Evolutionary conservation across 208 protist genomes (phyloP), one percentile per base, ranked within the genome.

Genomic region (Trypanosomatidae sp.): DNA sequence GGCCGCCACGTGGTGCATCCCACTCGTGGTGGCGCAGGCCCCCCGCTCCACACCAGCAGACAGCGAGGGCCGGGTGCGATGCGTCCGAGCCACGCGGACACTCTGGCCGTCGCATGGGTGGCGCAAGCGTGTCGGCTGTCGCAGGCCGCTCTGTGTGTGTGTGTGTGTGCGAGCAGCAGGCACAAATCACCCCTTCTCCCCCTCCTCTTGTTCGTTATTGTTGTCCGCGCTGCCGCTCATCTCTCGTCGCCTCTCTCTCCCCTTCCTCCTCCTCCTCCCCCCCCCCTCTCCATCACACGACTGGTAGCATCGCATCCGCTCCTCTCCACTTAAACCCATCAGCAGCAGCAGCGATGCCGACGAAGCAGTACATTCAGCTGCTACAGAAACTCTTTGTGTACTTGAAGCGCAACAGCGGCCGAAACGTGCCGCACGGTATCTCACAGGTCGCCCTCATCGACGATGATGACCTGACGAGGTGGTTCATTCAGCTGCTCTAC

Each of bases 401-500:
- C 62, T 85, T 91, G 58, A 82, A 85, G 67, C 80, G 80, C 15
- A 83, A 91, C 73, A 68, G 71, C n/a, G 76, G 73, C n/a, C 69
- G 53, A 39, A 87, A 79, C 44, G 41, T 72, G 6, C 79, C 87
- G 1, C 62, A 44, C 0, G 80, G 71, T 15, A 67, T 76, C 33
- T 58, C 75, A 0, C 65, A 83, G 30, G 62, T 92, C 5, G 80
- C 91, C 10, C 79, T 92, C 28, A 68, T 92, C 30, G 91, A 95
- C 79, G 89, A 94, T 33, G 91, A 94, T 55, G 86, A 96, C 66
- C 47, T 96, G 33, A 85, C 79, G 13, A 86, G 80, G 36, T 96
- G 91, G 89, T 94, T 90, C 53, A 83, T 96, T 52, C 85, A 91
- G 67, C 79, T 95, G 41, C 65, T 71, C 33, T 95, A 95, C 79